These are phyloP conservation scores for Fomitopsis pinicola DNA, from an alignment of 1,284 basidiomycete genomes.

Conservation along the genomic window DNA sequence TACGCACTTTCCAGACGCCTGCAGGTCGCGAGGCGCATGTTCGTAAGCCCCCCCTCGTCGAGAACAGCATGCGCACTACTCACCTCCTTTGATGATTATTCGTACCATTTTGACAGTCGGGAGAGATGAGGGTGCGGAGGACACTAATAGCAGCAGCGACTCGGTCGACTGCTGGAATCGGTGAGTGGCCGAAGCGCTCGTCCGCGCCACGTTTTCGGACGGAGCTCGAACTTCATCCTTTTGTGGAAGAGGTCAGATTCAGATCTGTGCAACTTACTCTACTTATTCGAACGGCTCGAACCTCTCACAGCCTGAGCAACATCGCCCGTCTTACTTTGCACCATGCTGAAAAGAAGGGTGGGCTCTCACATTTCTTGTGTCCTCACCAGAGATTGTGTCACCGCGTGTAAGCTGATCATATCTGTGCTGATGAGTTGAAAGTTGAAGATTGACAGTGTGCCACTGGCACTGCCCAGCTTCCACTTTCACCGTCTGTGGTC, in stretches of 20 bases:
- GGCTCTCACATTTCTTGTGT: too few relatives aligned
- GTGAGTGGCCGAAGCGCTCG: background rate
- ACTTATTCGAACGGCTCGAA: background rate
- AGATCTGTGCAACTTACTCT: background rate
- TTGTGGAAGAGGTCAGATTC: background rate
- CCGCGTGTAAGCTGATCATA: too few relatives aligned
- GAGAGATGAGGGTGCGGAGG: background rate
- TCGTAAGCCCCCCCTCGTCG: background rate
- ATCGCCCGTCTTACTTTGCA: too few relatives aligned
- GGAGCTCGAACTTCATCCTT: background rate
- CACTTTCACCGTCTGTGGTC: too few relatives aligned
- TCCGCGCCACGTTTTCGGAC: background rate
- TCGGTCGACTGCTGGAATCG: background rate
- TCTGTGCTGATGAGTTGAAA: too few relatives aligned
- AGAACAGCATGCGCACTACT: conserved; percentile 20
- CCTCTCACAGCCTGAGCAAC: too few relatives aligned
- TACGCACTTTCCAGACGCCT: conserved; percentile 69
- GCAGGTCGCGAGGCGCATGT: background rate
- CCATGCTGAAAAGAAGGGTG: too few relatives aligned
- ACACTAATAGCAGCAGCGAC: background rate
- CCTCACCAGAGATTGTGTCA: too few relatives aligned
- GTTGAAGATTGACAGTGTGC: too few relatives aligned
- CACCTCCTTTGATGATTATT: conserved; percentile 93
- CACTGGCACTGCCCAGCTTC: too few relatives aligned
- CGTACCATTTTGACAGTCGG: conserved; percentile 58